Evolutionary conservation across 2,329 filamentous ascomycete genomes (phyloP), one percentile per base, ranked within the genome.

Genomic region (Thelonectria olida): DNA sequence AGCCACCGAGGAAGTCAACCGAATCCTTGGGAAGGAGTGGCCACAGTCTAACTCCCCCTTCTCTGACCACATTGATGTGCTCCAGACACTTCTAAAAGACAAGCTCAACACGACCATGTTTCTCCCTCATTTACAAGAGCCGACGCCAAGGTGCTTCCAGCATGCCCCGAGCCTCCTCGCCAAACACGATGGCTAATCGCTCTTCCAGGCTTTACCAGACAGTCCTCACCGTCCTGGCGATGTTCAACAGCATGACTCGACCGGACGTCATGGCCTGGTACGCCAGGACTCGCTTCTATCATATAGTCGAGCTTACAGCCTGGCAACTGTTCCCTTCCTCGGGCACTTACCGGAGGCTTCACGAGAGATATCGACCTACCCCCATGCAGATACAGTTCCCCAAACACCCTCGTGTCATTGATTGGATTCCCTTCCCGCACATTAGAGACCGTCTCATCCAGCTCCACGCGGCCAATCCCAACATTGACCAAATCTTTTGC

Each of bases 201-300:
- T 5, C 7, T 17, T 0, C 0, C 1, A 72, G 69, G 2, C 60
- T 72, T 2, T 76, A 75, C 5, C 73, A 75, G 38, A 66, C 71
- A 0, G 72, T 76, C 0, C 54, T 69, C 3, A 75, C 73, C 67
- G 72, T 75, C 1, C 55, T 76, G 1, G 69, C 74, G 19, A 70
- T 76, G 62, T 76, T 76, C 60, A 76, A 76, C 56, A 75, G 74
- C 63, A 69, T 76, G 50, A 75, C 74, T 0, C 64, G 75, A 0
- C 75, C 75, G 4, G 75, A 75, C 39, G 73, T 74, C 28, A 77
- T 77, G 66, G 68, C 72, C 1, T 75, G 73, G 73, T 77, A 77
- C 6, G 84, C 80, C 9, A 84, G 75, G 23, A 77, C 73, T 2
- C 67, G 73, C 5, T 75, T 75, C 61, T 75, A 62, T 47, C 73